phyloP scores from a whole-genome alignment of 2,329 filamentous ascomycete species.

The Colletotrichum tofieldiae region DNA sequence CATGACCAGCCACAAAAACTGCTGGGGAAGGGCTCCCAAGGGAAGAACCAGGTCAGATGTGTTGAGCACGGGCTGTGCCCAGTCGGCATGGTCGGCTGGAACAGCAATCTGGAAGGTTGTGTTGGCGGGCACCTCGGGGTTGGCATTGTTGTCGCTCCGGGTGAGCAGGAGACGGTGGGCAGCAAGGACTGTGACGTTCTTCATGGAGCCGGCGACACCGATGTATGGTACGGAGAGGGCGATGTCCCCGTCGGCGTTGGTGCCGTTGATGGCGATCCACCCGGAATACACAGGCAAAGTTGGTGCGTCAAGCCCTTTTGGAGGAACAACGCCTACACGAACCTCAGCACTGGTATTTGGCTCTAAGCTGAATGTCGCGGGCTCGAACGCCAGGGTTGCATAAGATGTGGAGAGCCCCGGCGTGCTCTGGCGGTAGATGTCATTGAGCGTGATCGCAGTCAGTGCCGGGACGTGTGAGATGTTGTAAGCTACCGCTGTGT shows the following conservation, averaged over 20 bases:
- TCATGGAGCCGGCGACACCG: constrained; percentile 34
- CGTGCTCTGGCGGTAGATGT: constrained; percentile 64
- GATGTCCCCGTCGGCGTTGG: constrained; percentile 50
- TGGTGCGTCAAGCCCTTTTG: constrained; percentile 50
- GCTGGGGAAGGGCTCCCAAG: constrained; percentile 23
- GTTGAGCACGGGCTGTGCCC: constrained; percentile 13
- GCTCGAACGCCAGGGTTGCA: constrained; percentile 44
- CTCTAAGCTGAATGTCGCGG: constrained; percentile 20
- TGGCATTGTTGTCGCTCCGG: constrained; percentile 30
- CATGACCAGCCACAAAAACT: constrained; percentile 41
- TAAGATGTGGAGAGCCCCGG: constrained; percentile 49
- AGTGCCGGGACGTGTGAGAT: constrained; percentile 66
- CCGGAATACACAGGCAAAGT: constrained; percentile 61
- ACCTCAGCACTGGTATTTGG: constrained; percentile 59
- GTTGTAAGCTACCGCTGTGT: constrained; percentile 64
- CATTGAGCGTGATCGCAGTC: constrained; percentile 51
- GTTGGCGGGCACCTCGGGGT: constrained; percentile 12
- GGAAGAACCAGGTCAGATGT: constrained; percentile 16
- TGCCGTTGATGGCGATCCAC: constrained; percentile 58
- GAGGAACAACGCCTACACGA: constrained; percentile 60
- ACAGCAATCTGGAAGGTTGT: constrained; percentile 34
- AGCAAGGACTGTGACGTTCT: constrained; percentile 32
- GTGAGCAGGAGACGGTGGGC: constrained; percentile 7
- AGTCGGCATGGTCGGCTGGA: constrained; percentile 23
- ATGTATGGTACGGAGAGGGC: constrained; percentile 35